These are phyloP conservation scores for Lathyrus tuberosus DNA, from an alignment of 306 rosid species.

Conservation along the genomic window DNA sequence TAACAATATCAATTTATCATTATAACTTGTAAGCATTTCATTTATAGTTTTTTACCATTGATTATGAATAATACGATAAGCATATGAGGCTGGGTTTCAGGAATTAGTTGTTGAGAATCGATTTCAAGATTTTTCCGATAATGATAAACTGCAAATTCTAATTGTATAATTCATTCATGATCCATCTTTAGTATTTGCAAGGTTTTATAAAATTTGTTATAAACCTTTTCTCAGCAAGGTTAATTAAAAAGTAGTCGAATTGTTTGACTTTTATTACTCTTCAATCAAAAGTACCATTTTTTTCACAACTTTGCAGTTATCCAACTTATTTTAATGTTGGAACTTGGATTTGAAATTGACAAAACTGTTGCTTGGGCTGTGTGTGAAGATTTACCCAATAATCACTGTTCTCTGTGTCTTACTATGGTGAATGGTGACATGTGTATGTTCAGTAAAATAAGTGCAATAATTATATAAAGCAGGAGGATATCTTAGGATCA, in stretches of 20 bases:
- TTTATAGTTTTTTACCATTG: conserved; percentile 6
- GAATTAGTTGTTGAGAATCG: conserved; percentile 29
- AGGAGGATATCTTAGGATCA: no score
- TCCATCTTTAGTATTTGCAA: conserved; percentile 9
- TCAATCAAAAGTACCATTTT: not conserved
- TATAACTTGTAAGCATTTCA: not conserved
- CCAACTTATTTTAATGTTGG: conserved; percentile 11
- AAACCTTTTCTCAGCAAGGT: conserved; percentile 68
- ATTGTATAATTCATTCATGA: conserved; percentile 1
- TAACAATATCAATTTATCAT: conserved; percentile 7
- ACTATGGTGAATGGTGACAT: not conserved
- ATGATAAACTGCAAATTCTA: conserved; percentile 28
- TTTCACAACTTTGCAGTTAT: conserved; percentile 17
- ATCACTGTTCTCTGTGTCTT: not conserved
- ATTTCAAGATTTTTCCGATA: conserved; percentile 31
- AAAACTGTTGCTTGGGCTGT: conserved; percentile 17
- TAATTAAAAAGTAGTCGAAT: conserved; percentile 13
- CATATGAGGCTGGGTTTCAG: conserved; percentile 22
- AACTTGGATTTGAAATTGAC: conserved; percentile 21
- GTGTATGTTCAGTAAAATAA: conserved; percentile 26
- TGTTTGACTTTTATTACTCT: conserved; percentile 20
- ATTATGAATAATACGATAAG: not conserved
- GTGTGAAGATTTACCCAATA: conserved; percentile 23
- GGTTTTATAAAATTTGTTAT: conserved; percentile 39
- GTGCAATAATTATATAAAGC: not conserved